phyloP scores from a whole-genome alignment of 2,329 filamentous ascomycete genomes.

The Cladophialophora psammophila region DNA sequence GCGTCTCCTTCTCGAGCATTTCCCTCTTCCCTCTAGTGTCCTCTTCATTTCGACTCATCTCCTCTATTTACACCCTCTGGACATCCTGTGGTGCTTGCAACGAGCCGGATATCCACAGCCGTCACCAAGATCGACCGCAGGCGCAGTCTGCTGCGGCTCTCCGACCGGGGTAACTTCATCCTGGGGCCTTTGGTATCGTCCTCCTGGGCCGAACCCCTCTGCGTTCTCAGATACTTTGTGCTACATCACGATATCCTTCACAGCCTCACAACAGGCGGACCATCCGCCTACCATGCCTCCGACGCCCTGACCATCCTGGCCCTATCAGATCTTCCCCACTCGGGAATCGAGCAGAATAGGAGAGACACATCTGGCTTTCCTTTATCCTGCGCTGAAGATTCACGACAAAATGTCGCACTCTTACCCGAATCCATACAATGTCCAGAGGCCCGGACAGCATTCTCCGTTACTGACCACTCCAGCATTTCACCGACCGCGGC shows the following conservation, averaged over 20 bases:
- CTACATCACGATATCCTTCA: slow-evolving; percentile 18
- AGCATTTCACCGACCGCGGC: slow-evolving; percentile 15
- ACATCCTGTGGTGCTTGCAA: slow-evolving; percentile 1
- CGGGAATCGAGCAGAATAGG: slow-evolving; percentile 21
- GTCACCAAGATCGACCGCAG: slow-evolving; percentile 4
- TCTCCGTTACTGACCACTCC: slow-evolving; percentile 18
- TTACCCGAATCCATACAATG: slow-evolving; percentile 9
- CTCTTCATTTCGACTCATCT: slow-evolving; percentile 2
- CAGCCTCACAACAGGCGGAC: slow-evolving; percentile 17
- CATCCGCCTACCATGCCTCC: slow-evolving; percentile 29
- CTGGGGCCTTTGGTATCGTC: not conserved
- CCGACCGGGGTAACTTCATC: slow-evolving; percentile 1
- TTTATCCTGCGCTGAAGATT: slow-evolving; percentile 6
- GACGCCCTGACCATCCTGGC: slow-evolving; percentile 21
- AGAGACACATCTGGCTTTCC: slow-evolving; percentile 12
- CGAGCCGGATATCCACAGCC: slow-evolving; percentile 13
- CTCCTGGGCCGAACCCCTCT: slow-evolving; percentile 5
- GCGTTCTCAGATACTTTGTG: slow-evolving; percentile 8
- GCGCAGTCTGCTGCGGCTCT: slow-evolving; percentile 23
- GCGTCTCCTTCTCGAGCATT: slow-evolving; percentile 21
- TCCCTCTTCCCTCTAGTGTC: slow-evolving; percentile 23
- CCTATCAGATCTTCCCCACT: slow-evolving; percentile 24
- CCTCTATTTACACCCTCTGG: slow-evolving; percentile 18
- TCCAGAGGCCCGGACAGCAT: slow-evolving; percentile 22
- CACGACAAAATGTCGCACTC: slow-evolving; percentile 27